Base-by-base conservation (phyloP, 208 protist species). In the Leishmania amazonensis region DNA sequence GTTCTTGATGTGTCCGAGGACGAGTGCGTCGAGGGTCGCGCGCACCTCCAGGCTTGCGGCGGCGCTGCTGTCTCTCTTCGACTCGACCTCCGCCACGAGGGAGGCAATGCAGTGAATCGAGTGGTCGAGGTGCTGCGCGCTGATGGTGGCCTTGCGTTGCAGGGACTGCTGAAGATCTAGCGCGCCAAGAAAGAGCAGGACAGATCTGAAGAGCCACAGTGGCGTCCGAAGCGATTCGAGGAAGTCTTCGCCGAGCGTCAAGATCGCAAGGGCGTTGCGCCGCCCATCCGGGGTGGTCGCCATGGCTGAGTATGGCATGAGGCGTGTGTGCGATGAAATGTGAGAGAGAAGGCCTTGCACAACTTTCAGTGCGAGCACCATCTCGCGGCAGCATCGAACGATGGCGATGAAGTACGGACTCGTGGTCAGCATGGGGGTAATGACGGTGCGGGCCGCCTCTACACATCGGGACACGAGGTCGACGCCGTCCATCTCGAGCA, bases 181-280 rank as follows among this genome's bases (percentile, higher is more conserved):
- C n/a, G 78, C 78, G 38, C 83, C 83, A 31, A 86, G 83, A 62
- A 86, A 81, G 47, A 86, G 67, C 4, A 81, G 73, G 21, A 86
- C 57, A 19, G 77, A 71, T 31, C 74, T 72, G 53, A 83, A 83
- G 65, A 83, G 83, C 83, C 83, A 86, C 75, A 76, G 62, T 35
- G 75, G 62, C 28, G 75, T 81, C 35, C 72, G 81, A 62, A 85
- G 76, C 9, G 47, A 24, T 35, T 77, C 47, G 58, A 80, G 70
- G 54, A 76, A 53, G 47, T 80, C 76, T 35, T 85, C 81, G 1
- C 19, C 49, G 51, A 78, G n/a, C 40, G 54, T 75, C 40, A 78
- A 49, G 35, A 71, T 78, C 45, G 53, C 42, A 11, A 72, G 65
- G 72, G 24, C 45, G 53, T 42, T 38, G 35, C 76, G 51, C 2